Evolutionary conservation across 345 rosid genomes (phyloP).

Genomic region (Hibiscus trionum): DNA sequence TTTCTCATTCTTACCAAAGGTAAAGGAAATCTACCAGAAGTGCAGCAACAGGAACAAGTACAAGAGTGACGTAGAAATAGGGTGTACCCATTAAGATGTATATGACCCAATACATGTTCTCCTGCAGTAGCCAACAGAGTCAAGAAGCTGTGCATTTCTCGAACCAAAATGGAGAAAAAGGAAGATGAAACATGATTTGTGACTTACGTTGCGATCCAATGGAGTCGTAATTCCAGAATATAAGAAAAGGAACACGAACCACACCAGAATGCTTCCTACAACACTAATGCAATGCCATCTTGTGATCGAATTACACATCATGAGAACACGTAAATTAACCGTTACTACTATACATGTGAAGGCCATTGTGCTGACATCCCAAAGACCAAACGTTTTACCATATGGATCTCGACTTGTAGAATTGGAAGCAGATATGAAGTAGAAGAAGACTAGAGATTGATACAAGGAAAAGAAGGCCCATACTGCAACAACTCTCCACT

Average conservation of each 20-base stretch:
- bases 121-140: slow-evolving; percentile 42
- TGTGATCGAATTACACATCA: slow-evolving; percentile 91
- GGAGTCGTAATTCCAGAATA: slow-evolving; percentile 52
- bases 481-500: slow-evolving; percentile 78
- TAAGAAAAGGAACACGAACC: slow-evolving; percentile 70
- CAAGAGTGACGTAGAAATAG: slow-evolving; percentile 69
- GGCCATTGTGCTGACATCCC: slow-evolving; percentile 99
- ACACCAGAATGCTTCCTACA: slow-evolving; percentile 85
- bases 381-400: slow-evolving; percentile 80
- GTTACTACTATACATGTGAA: slow-evolving; percentile 92
- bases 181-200: slow-evolving; percentile 2
- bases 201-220: slow-evolving; percentile 31
- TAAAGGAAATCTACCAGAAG: slow-evolving; percentile 90
- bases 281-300: slow-evolving; percentile 83
- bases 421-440: slow-evolving; percentile 56
- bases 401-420: slow-evolving; percentile 53
- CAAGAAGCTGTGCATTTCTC: slow-evolving; percentile 6
- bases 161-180: not conserved
- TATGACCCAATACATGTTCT: slow-evolving; percentile 72
- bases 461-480: slow-evolving; percentile 88
- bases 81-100: slow-evolving; percentile 82
- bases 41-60: slow-evolving; percentile 80
- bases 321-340: slow-evolving; percentile 85
- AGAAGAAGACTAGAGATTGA: slow-evolving; percentile 79
- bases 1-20: slow-evolving; percentile 49